Evolutionary conservation across 139 green algal genomes (phyloP).

Genomic region (Chlorella vulgaris): DNA sequence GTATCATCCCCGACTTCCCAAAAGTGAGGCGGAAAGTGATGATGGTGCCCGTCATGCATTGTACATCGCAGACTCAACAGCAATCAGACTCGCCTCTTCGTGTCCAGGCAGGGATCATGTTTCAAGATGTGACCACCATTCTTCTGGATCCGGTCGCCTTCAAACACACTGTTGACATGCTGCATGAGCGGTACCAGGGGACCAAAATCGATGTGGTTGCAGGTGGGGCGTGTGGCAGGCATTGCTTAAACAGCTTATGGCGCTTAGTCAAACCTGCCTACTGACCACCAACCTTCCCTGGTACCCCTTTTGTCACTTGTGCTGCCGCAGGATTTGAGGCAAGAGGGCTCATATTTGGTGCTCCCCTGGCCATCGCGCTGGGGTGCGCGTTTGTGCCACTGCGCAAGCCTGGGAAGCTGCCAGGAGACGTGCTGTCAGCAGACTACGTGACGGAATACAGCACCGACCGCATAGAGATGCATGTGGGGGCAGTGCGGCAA

Average conservation of each 20-base stretch:
- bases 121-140: constrained; percentile 96
- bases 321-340: constrained; percentile 92
- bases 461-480: constrained; percentile 97
- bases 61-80: constrained; percentile 50
- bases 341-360: constrained; percentile 97
- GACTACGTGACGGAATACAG: constrained; percentile 90
- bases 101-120: constrained; percentile 90
- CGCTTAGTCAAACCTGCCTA: too few relatives aligned
- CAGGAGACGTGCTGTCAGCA: constrained; percentile 88
- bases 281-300: neutral
- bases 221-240: constrained; percentile 50
- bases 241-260: neutral
- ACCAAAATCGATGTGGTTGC: constrained; percentile 85
- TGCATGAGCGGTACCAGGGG: constrained; percentile 79
- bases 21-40: too few relatives aligned
- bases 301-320: neutral
- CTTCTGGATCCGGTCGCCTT: constrained; percentile 89
- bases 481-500: constrained; percentile 79
- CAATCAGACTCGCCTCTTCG: too few relatives aligned
- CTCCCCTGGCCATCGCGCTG: constrained; percentile 91
- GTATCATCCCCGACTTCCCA: constrained; percentile 85
- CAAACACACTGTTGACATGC: constrained; percentile 80
- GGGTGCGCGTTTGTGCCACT: constrained; percentile 90
- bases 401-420: constrained; percentile 97
- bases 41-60: too few relatives aligned